Evolutionary conservation across 139 green algal species (phyloP).

Genomic region (Microglena sp.): DNA sequence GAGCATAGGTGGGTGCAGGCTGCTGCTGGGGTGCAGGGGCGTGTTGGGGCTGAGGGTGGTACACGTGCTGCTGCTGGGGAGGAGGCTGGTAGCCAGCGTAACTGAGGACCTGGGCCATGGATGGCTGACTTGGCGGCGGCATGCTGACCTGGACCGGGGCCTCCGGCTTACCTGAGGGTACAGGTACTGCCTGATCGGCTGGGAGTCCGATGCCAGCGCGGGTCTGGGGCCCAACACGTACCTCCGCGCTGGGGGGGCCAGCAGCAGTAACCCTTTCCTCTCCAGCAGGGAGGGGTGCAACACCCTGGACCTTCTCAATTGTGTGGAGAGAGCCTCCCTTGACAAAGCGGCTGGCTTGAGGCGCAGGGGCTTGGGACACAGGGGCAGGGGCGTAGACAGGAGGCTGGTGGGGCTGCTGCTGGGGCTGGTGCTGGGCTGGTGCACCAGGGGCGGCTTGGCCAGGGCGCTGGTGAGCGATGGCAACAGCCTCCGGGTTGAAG

Average conservation of each 20-base stretch:
- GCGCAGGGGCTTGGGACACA: not conserved
- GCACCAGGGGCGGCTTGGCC: too few species aligned
- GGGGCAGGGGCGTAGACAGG: not conserved
- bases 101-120: too few species aligned
- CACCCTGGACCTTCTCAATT: not conserved
- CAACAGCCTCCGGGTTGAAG: constrained; percentile 9
- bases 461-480: not conserved
- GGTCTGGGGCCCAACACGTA: not conserved
- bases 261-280: not conserved
- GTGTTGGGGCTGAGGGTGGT: not conserved
- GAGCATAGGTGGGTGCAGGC: not conserved
- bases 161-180: not conserved
- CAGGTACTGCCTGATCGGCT: not conserved
- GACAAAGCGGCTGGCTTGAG: not conserved
- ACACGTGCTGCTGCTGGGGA: not conserved
- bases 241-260: too few species aligned
- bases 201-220: not conserved
- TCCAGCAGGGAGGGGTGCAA: not conserved
- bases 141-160: not conserved
- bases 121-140: too few species aligned
- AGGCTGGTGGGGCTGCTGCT: not conserved
- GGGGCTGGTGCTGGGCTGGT: too few species aligned
- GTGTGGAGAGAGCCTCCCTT: constrained; percentile 1
- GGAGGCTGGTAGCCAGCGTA: not conserved
- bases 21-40: not conserved